A percentile compares a stretch with the other conserved stretches of the same genome.
Conservation (phyloP, 208 protist species). For the Leishmania arabica region DNA sequence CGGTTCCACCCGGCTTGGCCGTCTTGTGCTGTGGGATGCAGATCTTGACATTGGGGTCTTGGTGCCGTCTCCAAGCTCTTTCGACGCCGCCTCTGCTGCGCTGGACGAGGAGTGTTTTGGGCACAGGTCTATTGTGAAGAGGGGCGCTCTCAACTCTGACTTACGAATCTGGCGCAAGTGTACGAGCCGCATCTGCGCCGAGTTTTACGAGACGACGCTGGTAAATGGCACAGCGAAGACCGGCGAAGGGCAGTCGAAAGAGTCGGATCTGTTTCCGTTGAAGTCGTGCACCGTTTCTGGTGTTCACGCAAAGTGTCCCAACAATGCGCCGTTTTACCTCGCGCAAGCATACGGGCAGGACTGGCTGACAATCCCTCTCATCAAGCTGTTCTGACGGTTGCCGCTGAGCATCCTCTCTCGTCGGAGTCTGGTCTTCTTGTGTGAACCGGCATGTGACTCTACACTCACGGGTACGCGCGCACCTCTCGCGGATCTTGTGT, state of each 20-base stretch:
- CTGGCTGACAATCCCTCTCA: conserved; percentile 67
- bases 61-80: conserved; percentile 30
- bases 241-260: conserved; percentile 43
- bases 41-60: conserved; percentile 81
- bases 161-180: conserved; percentile 71
- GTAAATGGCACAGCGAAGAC: conserved; percentile 36
- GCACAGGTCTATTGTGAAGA: conserved; percentile 27
- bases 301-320: conserved; percentile 56
- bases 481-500: neutral
- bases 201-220: conserved; percentile 63
- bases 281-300: conserved; percentile 55
- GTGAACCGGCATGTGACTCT: neutral
- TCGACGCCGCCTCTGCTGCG: conserved; percentile 26
- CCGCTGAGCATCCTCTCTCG: neutral
- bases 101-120: conserved; percentile 64
- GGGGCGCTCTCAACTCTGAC: conserved; percentile 31
- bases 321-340: conserved; percentile 68
- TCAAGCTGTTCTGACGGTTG: conserved; percentile 55
- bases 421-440: neutral
- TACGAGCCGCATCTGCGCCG: conserved; percentile 73
- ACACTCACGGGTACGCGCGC: neutral
- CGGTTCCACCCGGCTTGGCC: conserved; percentile 60
- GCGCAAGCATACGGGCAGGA: conserved; percentile 67
- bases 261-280: conserved; percentile 61
- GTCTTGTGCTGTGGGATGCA: conserved; percentile 83